Conservation (phyloP, 345 rosid species). For the Acer yangbiense region DNA sequence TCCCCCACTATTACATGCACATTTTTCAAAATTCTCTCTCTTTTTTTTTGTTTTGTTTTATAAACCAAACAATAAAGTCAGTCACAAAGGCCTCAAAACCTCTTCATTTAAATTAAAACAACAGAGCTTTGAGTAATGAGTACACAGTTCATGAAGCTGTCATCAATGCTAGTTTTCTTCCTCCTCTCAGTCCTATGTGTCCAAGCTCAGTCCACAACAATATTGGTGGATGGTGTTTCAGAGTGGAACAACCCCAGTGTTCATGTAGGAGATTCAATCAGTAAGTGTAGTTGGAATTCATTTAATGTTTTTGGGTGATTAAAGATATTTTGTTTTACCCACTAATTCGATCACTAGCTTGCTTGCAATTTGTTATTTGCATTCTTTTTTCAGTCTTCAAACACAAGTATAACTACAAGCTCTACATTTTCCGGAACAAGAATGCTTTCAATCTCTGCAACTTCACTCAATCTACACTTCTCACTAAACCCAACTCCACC, state of each 20-base stretch:
- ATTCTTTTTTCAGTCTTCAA: conserved; percentile 61
- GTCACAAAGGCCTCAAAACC: conserved; percentile 2
- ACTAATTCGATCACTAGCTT: conserved; percentile 6
- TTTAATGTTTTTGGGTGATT: not conserved
- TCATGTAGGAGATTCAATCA: conserved; percentile 70
- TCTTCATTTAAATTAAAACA: not conserved
- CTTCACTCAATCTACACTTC: conserved; percentile 75
- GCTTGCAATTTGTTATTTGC: not conserved
- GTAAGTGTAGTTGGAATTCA: conserved; percentile 41
- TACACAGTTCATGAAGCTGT: conserved; percentile 29
- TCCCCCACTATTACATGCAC: not conserved
- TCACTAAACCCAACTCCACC: conserved; percentile 67
- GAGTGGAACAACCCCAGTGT: conserved; percentile 71
- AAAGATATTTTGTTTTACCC: not conserved
- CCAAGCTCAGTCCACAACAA: conserved; percentile 47
- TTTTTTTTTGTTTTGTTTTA: not conserved
- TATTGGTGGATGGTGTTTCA: conserved; percentile 70
- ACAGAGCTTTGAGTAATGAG: conserved; percentile 2
- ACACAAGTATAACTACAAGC: conserved; percentile 65
- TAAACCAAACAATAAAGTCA: conserved; percentile 19
- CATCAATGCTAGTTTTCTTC: conserved; percentile 29
- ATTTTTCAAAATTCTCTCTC: conserved; percentile 13
- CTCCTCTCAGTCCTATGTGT: conserved; percentile 34
- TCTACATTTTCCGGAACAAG: conserved; percentile 84
- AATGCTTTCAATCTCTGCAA: conserved; percentile 81